A percentile compares a stretch with the other conserved stretches of the same genome.
Conservation (phyloP, 371 early-diverging fungal genomes). For the Fennellomyces sp. region DNA sequence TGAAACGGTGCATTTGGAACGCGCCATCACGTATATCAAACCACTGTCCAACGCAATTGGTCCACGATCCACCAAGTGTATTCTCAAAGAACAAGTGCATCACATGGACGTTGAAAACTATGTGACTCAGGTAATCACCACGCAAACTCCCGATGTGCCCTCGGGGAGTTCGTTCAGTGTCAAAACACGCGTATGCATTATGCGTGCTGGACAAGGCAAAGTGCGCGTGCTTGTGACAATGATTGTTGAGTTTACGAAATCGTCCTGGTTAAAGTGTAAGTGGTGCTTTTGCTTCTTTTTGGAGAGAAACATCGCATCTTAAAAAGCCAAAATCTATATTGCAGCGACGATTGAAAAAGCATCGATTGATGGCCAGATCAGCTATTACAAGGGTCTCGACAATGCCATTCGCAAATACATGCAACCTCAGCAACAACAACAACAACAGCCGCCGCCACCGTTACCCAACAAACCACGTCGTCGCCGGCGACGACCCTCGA, state of each 20-base stretch:
- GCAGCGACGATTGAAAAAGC: slow-evolving; percentile 64
- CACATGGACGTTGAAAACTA: slow-evolving; percentile 55
- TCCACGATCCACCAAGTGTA: slow-evolving; percentile 73
- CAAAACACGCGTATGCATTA: slow-evolving; percentile 78
- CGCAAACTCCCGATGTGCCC: slow-evolving; percentile 83
- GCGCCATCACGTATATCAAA: slow-evolving; percentile 42
- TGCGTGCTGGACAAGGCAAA: slow-evolving; percentile 66
- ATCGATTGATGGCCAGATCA: slow-evolving; percentile 62
- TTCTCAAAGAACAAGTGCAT: slow-evolving; percentile 61
- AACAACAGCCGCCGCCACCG: neutral
- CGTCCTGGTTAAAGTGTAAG: slow-evolving; percentile 74
- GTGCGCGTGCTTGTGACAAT: slow-evolving; percentile 69
- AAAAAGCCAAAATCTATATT: neutral
- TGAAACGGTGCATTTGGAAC: slow-evolving; percentile 5
- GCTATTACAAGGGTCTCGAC: slow-evolving; percentile 58
- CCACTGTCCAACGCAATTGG: slow-evolving; percentile 37
- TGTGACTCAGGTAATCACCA: slow-evolving; percentile 61
- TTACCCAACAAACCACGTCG: slow-evolving; percentile 10
- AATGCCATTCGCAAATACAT: slow-evolving; percentile 33
- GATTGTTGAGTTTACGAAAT: slow-evolving; percentile 71
- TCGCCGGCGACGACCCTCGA: slow-evolving; percentile 3
- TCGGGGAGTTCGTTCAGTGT: slow-evolving; percentile 80
- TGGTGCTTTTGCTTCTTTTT: neutral
- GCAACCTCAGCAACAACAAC: slow-evolving; percentile 2
- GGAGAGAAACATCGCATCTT: neutral